Conservation (phyloP, 2,329 filamentous ascomycete species). For the Lachnellula arida region DNA sequence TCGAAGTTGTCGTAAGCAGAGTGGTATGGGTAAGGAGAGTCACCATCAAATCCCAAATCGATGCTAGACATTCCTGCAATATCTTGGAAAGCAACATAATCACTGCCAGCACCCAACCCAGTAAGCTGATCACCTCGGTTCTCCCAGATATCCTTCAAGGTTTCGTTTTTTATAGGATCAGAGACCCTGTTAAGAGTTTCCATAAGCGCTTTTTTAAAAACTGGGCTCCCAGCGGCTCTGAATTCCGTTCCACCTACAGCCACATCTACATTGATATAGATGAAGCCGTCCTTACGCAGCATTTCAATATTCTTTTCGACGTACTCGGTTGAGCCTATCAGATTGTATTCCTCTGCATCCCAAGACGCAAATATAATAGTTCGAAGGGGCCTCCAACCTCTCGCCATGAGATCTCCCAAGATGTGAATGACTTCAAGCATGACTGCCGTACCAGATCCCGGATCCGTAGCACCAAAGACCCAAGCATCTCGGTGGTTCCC, state of each 20-base stretch:
- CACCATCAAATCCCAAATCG: constrained; percentile 71
- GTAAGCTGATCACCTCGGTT: constrained; percentile 55
- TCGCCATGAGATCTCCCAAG: constrained; percentile 69
- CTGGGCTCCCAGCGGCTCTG: constrained; percentile 72
- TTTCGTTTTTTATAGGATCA: constrained; percentile 68
- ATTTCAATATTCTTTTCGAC: constrained; percentile 78
- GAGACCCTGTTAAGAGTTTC: constrained; percentile 69
- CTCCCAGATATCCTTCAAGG: constrained; percentile 75
- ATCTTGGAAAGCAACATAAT: constrained; percentile 87
- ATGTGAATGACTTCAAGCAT: constrained; percentile 85
- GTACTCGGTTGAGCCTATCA: constrained; percentile 90
- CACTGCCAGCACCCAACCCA: constrained; percentile 68
- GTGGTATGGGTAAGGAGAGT: constrained; percentile 61
- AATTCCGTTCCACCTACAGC: constrained; percentile 74
- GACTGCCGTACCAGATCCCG: constrained; percentile 83
- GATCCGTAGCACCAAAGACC: constrained; percentile 82
- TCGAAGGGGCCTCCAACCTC: constrained; percentile 87
- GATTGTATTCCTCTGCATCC: constrained; percentile 91
- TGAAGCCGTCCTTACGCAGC: constrained; percentile 70
- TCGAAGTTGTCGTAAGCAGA: constrained; percentile 88
- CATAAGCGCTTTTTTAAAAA: constrained; percentile 68
- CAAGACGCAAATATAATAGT: constrained; percentile 96
- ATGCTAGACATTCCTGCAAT: constrained; percentile 85
- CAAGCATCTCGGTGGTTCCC: constrained; percentile 93
- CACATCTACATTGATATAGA: constrained; percentile 87